Percentiles rank a stretch among this genome's conserved stretches.
Conservation (phyloP, 805 yeast genomes). For the Candida ficus region DNA sequence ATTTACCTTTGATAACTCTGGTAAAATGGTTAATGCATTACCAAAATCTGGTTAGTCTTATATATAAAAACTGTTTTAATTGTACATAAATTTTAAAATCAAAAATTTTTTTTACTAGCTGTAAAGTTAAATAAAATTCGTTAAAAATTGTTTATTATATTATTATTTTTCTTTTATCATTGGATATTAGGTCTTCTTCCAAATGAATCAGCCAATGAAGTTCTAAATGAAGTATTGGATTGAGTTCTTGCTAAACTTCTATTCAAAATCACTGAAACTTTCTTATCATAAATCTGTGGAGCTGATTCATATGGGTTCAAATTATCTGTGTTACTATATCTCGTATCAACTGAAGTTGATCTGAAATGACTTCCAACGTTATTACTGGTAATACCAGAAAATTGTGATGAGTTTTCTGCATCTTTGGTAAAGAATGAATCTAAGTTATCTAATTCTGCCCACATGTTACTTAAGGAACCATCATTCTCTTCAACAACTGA, state of each 20-base stretch:
- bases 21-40: constrained; percentile 39
- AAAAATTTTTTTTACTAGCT: background rate
- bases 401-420: constrained; percentile 25
- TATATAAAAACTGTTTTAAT: background rate
- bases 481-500: constrained; percentile 58
- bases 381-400: constrained; percentile 19
- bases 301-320: constrained; percentile 60
- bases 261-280: constrained; percentile 70
- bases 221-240: constrained; percentile 73
- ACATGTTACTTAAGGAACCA: constrained; percentile 80
- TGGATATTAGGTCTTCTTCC: constrained; percentile 25
- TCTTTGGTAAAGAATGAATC: constrained; percentile 84
- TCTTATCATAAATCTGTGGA: constrained; percentile 74
- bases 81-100: constrained; percentile 9
- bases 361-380: constrained; percentile 32
- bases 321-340: constrained; percentile 41
- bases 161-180: background rate
- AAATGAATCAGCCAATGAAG: constrained; percentile 66
- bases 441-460: constrained; percentile 86
- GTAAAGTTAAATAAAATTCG: no score
- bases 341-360: constrained; percentile 56
- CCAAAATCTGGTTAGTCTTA: constrained; percentile 22
- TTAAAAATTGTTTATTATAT: background rate
- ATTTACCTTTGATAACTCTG: constrained; percentile 63
- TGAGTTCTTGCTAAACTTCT: constrained; percentile 68